Percentiles rank a stretch among this genome's conserved stretches.
Evolutionary conservation across 352 stramenopile genomes (phyloP).

Genomic region (Globisporangium paddicum): DNA sequence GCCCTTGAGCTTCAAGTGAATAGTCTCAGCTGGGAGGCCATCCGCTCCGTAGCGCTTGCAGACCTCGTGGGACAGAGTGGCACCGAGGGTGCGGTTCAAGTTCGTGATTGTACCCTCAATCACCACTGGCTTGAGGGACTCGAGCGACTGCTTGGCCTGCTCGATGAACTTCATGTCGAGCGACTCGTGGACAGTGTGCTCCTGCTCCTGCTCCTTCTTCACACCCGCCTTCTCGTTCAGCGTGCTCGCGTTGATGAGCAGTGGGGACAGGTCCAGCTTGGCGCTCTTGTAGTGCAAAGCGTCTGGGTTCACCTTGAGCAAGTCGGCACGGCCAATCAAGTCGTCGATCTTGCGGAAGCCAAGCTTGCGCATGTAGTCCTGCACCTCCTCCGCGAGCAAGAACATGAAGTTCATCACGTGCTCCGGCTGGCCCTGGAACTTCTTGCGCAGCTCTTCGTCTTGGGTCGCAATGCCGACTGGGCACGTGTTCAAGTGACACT

Average conservation of each 20-base stretch:
- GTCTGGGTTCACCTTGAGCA: slow-evolving; percentile 89
- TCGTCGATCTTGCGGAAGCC: slow-evolving; percentile 93
- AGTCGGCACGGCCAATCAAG: slow-evolving; percentile 91
- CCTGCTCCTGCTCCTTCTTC: slow-evolving; percentile 78
- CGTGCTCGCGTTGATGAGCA: slow-evolving; percentile 91
- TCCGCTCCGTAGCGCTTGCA: slow-evolving; percentile 90
- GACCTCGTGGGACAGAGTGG: slow-evolving; percentile 93
- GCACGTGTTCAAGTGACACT: slow-evolving; percentile 97
- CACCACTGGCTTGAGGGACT: slow-evolving; percentile 70
- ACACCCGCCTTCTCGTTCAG: slow-evolving; percentile 89
- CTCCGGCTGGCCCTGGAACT: slow-evolving; percentile 95
- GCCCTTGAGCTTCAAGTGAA: slow-evolving; percentile 92
- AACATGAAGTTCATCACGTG: slow-evolving; percentile 98
- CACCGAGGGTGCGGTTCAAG: slow-evolving; percentile 91
- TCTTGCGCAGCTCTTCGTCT: slow-evolving; percentile 93
- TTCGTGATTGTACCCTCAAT: slow-evolving; percentile 84
- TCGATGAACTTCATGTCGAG: slow-evolving; percentile 92
- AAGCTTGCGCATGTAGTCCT: slow-evolving; percentile 66
- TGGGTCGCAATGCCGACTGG: slow-evolving; percentile 98
- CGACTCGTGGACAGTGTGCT: slow-evolving; percentile 87
- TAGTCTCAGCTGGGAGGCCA: slow-evolving; percentile 90
- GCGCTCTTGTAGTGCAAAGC: slow-evolving; percentile 67
- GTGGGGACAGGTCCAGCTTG: slow-evolving; percentile 89
- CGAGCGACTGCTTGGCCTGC: slow-evolving; percentile 78
- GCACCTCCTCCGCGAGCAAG: slow-evolving; percentile 94